phyloP scores from a whole-genome alignment of 257 asterid species.

The Osmanthus fragrans region DNA sequence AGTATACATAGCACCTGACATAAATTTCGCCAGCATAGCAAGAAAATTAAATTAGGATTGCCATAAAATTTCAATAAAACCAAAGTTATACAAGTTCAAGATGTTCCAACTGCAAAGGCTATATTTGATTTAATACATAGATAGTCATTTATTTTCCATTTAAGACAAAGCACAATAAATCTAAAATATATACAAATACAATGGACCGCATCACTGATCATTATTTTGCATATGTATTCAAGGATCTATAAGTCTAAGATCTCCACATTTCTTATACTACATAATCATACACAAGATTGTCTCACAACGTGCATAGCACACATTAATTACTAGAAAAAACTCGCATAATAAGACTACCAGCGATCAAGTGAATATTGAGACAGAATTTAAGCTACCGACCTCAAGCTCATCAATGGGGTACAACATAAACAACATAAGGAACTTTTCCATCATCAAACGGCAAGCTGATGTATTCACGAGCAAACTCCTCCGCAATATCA shows the following conservation, averaged over 20 bases:
- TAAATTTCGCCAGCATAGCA: background rate
- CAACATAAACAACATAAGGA: constrained; percentile 5
- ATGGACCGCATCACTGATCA: background rate
- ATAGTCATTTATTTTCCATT: background rate
- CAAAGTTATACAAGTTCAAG: background rate
- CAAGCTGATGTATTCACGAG: constrained; percentile 69
- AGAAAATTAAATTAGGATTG: background rate
- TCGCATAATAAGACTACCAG: background rate
- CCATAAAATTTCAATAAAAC: background rate
- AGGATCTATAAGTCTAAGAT: background rate
- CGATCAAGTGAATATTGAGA: background rate
- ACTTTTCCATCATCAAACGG: constrained; percentile 74
- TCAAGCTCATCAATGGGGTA: constrained; percentile 22
- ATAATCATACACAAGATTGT: background rate
- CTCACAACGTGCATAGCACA: background rate
- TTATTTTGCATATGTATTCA: background rate
- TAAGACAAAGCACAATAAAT: background rate
- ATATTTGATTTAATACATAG: background rate
- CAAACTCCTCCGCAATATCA: constrained; percentile 88
- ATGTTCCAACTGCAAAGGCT: background rate
- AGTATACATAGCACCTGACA: background rate
- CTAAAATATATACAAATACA: background rate
- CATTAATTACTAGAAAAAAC: background rate
- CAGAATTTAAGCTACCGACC: background rate
- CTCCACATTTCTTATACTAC: background rate